Conservation (phyloP, 441 rosid genomes). For the Gossypium trilobum region DNA sequence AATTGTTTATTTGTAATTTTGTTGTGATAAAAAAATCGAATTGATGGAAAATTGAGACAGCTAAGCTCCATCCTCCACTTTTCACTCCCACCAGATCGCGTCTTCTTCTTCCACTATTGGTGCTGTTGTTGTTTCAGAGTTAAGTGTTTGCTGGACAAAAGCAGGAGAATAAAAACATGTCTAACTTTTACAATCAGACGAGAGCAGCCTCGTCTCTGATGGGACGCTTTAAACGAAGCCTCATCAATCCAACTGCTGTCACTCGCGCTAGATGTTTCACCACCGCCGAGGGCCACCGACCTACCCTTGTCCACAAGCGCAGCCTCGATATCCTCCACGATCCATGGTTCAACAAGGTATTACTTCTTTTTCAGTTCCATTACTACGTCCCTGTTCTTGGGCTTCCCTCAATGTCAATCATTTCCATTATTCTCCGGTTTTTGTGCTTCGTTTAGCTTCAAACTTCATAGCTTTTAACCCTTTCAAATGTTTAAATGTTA, state of each 20-base stretch:
- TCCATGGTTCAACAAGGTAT: constrained; percentile 97
- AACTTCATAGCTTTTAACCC: neutral
- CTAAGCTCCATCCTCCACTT: neutral
- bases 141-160: neutral
- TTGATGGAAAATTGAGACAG: neutral
- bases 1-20: neutral
- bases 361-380: neutral
- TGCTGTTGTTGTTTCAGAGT: neutral
- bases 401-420: neutral
- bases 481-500: constrained; percentile 12
- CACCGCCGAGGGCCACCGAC: constrained; percentile 85
- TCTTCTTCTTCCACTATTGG: neutral
- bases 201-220: constrained; percentile 50
- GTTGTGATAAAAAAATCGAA: neutral
- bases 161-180: constrained; percentile 21
- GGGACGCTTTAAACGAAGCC: constrained; percentile 36
- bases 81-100: neutral
- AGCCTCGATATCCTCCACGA: constrained; percentile 94
- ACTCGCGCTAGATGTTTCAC: constrained; percentile 51
- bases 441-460: neutral
- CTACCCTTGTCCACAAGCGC: constrained; percentile 86
- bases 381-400: neutral
- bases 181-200: constrained; percentile 37
- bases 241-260: constrained; percentile 15
- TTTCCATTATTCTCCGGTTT: neutral